These are phyloP conservation scores for Azolla pinnata DNA, from an alignment of 75 land plant species.

Conservation along the genomic window DNA sequence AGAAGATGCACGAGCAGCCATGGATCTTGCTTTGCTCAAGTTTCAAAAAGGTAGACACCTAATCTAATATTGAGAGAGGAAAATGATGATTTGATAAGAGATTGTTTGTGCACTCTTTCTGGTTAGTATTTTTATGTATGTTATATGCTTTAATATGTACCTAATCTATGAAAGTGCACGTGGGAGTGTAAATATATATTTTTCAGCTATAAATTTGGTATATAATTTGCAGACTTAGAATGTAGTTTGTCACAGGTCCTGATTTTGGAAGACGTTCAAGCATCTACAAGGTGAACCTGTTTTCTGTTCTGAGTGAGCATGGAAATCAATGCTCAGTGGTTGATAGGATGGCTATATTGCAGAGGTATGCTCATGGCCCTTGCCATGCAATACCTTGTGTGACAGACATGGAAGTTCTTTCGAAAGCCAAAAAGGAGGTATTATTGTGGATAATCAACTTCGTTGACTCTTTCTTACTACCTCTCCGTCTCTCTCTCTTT, in stretches of 20 bases:
- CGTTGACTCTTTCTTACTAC: background rate
- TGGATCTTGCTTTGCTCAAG: slow-evolving; percentile 74
- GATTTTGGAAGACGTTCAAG: slow-evolving; percentile 57
- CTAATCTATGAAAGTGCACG: too few species aligned
- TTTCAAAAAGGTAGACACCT: slow-evolving; percentile 56
- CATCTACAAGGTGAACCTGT: slow-evolving; percentile 40
- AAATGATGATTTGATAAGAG: too few species aligned
- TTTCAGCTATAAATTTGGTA: too few species aligned
- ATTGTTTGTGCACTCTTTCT: too few species aligned
- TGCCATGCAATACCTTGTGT: slow-evolving; percentile 58
- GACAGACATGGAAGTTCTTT: slow-evolving; percentile 68
- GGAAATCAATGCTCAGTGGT: slow-evolving; percentile 52
- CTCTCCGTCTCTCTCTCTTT: background rate
- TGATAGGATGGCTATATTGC: slow-evolving; percentile 59
- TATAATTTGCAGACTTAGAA: too few species aligned
- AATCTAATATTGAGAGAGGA: too few species aligned
- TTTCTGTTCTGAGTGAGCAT: slow-evolving; percentile 44
- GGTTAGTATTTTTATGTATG: too few species aligned
- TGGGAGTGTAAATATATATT: too few species aligned
- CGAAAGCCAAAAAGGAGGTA: slow-evolving; percentile 72
- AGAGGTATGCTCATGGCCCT: slow-evolving; percentile 57
- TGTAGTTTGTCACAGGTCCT: slow-evolving; percentile 72
- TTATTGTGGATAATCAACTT: background rate
- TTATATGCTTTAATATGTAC: too few species aligned
- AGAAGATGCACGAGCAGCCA: slow-evolving; percentile 88